Evolutionary conservation across 495 filamentous ascomycete genomes (phyloP), one percentile per base, ranked within the genome.

Genomic region (Aspergillus incahuasiensis): DNA sequence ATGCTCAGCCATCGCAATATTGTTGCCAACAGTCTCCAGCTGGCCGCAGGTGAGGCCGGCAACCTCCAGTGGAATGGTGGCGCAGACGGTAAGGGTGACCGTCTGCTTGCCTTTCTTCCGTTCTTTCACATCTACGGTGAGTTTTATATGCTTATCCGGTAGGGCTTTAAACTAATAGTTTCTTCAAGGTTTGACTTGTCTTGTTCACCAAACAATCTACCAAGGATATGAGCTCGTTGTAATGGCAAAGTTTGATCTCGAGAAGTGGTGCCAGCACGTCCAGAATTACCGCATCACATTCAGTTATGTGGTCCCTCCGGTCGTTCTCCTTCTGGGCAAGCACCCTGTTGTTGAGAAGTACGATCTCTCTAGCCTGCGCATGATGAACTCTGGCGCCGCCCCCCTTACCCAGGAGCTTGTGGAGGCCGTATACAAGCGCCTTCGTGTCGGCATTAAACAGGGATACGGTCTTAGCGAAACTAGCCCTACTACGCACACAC

Each of bases 101-200:
- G 76, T 18, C 67, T 94, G 18, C 63, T 97, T 39, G 90, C 86
- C 1, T 86, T 97, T 55, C 72, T 97, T 39, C 94, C 94, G 0
- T 96, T 98, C 66, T 97, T 91, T 72, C 92, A 97, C 69, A 94
- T 96, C 56, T 97, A 96, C 62, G 89, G 88, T 81, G 66, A 32
- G 74, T 43, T 12, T 44, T 38, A 15, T 19, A 34, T 5, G 1
- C 41, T 21, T 1, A 7, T 13, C 15, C 4, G 30, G 11, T 1
- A n/a, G 20, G n/a, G 21, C 45, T 18, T 12, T 52, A 19, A n/a
- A 50, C 82, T 25, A 80, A 92, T 57, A 63, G 89, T n/a, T 80
- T 86, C 56, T 90, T n/a, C n/a, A n/a, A 96, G 89, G 88, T 68
- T 62, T 68, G 70, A 87, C 77, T 6, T 83, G 79, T 53, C 68